A percentile compares a stretch with the other conserved stretches of the same genome.
phyloP scores from a whole-genome alignment of 1,284 basidiomycete genomes.

The Boletellus deceptivus region DNA sequence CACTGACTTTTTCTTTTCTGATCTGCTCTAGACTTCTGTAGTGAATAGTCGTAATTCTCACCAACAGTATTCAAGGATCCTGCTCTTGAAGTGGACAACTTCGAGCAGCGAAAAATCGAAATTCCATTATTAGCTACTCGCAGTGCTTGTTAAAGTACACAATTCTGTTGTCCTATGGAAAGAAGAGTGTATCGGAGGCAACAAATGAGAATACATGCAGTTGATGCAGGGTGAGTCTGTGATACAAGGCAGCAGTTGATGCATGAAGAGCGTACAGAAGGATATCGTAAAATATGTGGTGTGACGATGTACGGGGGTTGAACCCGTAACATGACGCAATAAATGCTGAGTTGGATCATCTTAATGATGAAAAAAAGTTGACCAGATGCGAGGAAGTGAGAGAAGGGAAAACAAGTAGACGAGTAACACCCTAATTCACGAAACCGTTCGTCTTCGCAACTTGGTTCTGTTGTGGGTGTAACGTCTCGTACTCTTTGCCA shows the following conservation, averaged over 20 bases:
- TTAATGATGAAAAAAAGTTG: not conserved
- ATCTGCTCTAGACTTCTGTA: conserved; percentile 36
- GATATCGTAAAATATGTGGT: conserved; percentile 24
- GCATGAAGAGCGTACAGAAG: conserved; percentile 20
- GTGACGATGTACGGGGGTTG: conserved; percentile 58
- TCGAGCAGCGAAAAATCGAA: conserved; percentile 7
- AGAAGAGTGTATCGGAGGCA: conserved; percentile 15
- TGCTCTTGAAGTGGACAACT: not conserved
- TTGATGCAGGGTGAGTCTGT: conserved; percentile 38
- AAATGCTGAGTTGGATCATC: conserved; percentile 27
- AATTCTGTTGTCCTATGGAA: conserved; percentile 15
- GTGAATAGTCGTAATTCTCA: conserved; percentile 8
- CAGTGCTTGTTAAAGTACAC: conserved; percentile 24
- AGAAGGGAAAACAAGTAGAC: not conserved
- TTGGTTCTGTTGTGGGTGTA: conserved; percentile 30
- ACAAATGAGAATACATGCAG: conserved; percentile 33
- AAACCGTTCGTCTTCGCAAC: conserved; percentile 32
- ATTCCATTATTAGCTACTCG: conserved; percentile 25
- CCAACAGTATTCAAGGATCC: conserved; percentile 4
- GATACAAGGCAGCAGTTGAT: conserved; percentile 44
- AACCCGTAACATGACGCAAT: conserved; percentile 52
- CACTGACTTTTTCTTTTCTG: conserved; percentile 88
- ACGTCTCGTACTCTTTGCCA: conserved; percentile 56
- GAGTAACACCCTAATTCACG: conserved; percentile 18
- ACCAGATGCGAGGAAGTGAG: conserved; percentile 1